Evolutionary conservation across 2,329 filamentous ascomycete species (phyloP).

Genomic region (Dothiorella sarmentorum): DNA sequence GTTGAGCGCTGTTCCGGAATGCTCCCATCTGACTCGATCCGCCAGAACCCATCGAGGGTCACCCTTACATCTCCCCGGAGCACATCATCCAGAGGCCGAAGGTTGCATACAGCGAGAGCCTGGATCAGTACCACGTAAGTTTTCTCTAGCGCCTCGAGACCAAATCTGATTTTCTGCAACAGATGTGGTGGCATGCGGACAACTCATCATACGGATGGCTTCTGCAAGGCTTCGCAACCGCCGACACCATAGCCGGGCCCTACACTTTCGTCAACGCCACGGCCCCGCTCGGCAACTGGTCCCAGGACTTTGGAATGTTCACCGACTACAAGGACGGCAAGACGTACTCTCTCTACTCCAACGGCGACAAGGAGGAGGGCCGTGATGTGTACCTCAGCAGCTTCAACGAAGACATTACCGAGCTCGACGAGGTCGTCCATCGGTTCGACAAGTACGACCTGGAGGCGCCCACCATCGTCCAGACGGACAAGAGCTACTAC

Average conservation of each 20-base stretch:
- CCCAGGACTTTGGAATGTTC: conserved; percentile 60
- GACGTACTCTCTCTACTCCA: conserved; percentile 58
- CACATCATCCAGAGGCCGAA: conserved; percentile 62
- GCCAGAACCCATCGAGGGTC: conserved; percentile 50
- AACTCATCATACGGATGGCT: conserved; percentile 56
- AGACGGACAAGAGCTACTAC: conserved; percentile 59
- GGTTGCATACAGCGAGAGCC: conserved; percentile 55
- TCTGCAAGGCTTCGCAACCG: conserved; percentile 55
- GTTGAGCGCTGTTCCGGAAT: too few relatives aligned
- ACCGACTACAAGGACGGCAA: conserved; percentile 57
- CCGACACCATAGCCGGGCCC: conserved; percentile 52
- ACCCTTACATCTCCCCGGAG: conserved; percentile 53
- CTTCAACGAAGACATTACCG: conserved; percentile 53
- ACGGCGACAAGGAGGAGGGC: conserved; percentile 54
- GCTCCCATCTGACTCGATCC: not conserved
- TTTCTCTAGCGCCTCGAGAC: not conserved
- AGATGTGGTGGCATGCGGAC: conserved; percentile 62
- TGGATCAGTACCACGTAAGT: conserved; percentile 54
- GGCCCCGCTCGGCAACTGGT: conserved; percentile 59
- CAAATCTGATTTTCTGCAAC: not conserved
- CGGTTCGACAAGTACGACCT: conserved; percentile 59
- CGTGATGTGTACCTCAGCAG: conserved; percentile 56
- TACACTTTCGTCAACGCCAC: conserved; percentile 55
- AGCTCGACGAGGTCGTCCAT: conserved; percentile 51
- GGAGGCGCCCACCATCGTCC: conserved; percentile 58